Base-by-base conservation (phyloP, 2,329 filamentous ascomycete species). In the Xylaria sp. region DNA sequence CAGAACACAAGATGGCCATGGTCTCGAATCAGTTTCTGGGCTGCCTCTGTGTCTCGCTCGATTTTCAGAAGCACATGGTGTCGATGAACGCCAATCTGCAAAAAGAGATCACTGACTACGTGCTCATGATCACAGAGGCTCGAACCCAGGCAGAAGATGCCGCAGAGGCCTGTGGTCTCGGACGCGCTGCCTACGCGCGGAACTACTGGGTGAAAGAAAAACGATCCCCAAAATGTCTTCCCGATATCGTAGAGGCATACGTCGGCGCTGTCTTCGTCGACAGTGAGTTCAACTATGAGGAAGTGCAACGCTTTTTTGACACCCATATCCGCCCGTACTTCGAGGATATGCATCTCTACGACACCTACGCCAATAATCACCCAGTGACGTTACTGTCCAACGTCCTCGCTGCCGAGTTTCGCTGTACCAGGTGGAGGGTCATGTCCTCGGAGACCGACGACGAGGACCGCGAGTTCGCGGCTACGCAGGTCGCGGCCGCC, bases 1-100 rank as follows among this genome's bases (percentile, higher is more conserved):
- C 96, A 0, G 96, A 98, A 81, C 95, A 98, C 85, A 98, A 98
- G 82, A 98, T 97, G 90, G 94, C 94, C n/a, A 98, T 99, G 93
- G 94, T 96, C 0, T 96, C 93, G 63, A 99, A 99, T 82, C 94
- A 94, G 69, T 99, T 98, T 77, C 86, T 98, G 1, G 94, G 92
- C 1, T 93, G 90, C 20, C 84, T 98, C 2, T 92, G 92, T 68
- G 93, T 97, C 2, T 87, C 89, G 57, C 86, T 98, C 0, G 91
- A 88, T 0, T 91, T 98, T 65, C 90, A 98, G 77, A 88, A 84
- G 58, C 90, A 95, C 77, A 82, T 98, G 18, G 87, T 89, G 0
- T 81, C 85, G 6, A 84, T 92, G 9, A 83, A 82, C 2, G 74
- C 80, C 0, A 73, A 75, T 0, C 75, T 87, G 41, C 80, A 85